These are phyloP conservation scores for Hypoxylon lenormandii DNA, from an alignment of 495 filamentous ascomycete species.

Conservation along the genomic window DNA sequence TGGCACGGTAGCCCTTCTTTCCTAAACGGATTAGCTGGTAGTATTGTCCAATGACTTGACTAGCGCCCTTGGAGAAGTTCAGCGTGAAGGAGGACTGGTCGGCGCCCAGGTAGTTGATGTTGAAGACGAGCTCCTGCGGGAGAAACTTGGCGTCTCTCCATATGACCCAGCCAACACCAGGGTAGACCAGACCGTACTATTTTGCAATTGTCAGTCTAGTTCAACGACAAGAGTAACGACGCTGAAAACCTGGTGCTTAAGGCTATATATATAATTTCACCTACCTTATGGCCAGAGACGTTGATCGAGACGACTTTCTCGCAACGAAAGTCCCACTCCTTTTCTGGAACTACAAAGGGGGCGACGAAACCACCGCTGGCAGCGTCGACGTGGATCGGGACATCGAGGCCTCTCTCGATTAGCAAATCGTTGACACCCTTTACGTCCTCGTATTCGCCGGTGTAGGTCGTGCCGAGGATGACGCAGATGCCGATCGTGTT, in stretches of 20 bases:
- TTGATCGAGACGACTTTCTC: conserved; percentile 91
- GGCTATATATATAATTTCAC: conserved; percentile 47
- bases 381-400: conserved; percentile 90
- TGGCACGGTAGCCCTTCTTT: conserved; percentile 84
- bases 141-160: conserved; percentile 87
- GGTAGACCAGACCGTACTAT: conserved; percentile 76
- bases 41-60: conserved; percentile 93
- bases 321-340: conserved; percentile 89
- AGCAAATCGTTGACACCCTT: conserved; percentile 89
- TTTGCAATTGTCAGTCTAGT: conserved; percentile 30
- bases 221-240: not conserved
- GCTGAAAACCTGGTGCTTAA: not conserved
- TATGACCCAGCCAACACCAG: conserved; percentile 91
- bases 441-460: conserved; percentile 94
- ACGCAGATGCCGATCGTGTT: conserved; percentile 95
- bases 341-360: conserved; percentile 82
- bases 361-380: conserved; percentile 90
- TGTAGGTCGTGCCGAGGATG: conserved; percentile 91
- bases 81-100: conserved; percentile 97
- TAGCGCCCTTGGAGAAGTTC: conserved; percentile 93
- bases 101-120: conserved; percentile 95
- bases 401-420: conserved; percentile 75
- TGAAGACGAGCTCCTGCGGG: conserved; percentile 92
- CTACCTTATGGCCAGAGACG: conserved; percentile 91
- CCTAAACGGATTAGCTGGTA: conserved; percentile 94